Base-by-base conservation (phyloP, 768 basidiomycete species). In the Mycena olivaceomarginata region DNA sequence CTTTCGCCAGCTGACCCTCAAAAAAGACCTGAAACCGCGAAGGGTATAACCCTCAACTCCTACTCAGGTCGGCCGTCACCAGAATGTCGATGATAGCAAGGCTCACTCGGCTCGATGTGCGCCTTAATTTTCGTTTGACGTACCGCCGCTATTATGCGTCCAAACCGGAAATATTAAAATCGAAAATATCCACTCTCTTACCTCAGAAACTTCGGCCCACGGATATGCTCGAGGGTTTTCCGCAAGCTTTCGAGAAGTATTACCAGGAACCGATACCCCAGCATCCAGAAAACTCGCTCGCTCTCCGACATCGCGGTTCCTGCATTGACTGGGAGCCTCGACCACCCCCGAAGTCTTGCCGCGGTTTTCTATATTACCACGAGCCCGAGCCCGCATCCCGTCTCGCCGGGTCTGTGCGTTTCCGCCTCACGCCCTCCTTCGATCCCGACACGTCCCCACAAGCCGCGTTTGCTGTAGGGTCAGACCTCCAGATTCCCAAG, bases 301-400 rank as follows among this genome's bases (percentile, higher is more conserved):
- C 10, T 22, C 7, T 12, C 1, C 69, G 39, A 22, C 75, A 76
- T 41, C 37, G 56, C 45, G 75, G 70, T 11, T 25, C 64, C 18
- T 60, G 13, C 1, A 70, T 76, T 11, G 13, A 2, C 5, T 76
- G 75, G 75, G n/a, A 7, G 2, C 5, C 10, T 15, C 13, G 57
- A 48, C 5, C 10, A n/a, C 70, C 65, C n/a, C 75, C 75, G 8
- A 9, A 53, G 15, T 25, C 45, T 11, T 72, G 75, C 41, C 25
- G 40, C 8, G 81, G 82, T 12, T 83, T 82, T 51, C 53, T 82
- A 20, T 82, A 82, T 68, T 80, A 74, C 46, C 67, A 80, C 53
- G 37, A 20, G 15, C 77, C 79, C 11, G 16, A 11, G 1, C 53
- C n/a, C 18, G 25, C 66, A 16, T 63, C 76, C 7, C 41, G 22